These are phyloP conservation scores for Botrytis elliptica DNA, from an alignment of 2,329 filamentous ascomycete species.

Conservation along the genomic window DNA sequence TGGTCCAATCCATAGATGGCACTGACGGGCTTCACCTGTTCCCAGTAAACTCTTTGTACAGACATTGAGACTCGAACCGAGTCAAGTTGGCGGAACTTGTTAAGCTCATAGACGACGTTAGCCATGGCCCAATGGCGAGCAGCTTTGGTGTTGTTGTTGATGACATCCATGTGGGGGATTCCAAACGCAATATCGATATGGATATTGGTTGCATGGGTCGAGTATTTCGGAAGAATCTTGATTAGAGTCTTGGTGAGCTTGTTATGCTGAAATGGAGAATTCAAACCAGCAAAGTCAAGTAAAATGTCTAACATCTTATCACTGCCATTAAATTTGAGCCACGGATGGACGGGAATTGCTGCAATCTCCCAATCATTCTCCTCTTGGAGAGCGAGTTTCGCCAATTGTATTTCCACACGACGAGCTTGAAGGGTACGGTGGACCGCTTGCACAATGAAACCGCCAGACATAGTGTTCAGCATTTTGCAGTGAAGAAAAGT, in stretches of 20 bases:
- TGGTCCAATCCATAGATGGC: background rate
- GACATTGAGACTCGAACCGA: background rate
- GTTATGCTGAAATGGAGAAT: background rate
- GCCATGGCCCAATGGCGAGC: background rate
- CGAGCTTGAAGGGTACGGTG: background rate
- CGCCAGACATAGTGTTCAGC: background rate
- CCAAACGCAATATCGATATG: background rate
- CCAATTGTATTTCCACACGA: background rate
- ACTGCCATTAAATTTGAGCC: background rate
- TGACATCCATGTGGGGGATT: background rate
- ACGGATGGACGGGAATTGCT: background rate
- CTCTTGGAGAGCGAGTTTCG: background rate
- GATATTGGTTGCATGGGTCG: background rate
- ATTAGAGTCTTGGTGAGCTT: background rate
- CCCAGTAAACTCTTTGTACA: background rate
- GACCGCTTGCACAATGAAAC: background rate
- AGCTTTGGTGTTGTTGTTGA: background rate
- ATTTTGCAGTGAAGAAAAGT: background rate
- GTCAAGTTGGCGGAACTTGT: background rate
- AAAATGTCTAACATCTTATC: background rate
- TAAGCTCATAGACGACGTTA: background rate
- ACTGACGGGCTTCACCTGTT: background rate
- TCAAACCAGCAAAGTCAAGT: background rate
- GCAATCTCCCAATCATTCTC: background rate
- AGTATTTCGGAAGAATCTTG: background rate